phyloP scores from a whole-genome alignment of 345 rosid species.

The Arabidopsis thaliana region DNA sequence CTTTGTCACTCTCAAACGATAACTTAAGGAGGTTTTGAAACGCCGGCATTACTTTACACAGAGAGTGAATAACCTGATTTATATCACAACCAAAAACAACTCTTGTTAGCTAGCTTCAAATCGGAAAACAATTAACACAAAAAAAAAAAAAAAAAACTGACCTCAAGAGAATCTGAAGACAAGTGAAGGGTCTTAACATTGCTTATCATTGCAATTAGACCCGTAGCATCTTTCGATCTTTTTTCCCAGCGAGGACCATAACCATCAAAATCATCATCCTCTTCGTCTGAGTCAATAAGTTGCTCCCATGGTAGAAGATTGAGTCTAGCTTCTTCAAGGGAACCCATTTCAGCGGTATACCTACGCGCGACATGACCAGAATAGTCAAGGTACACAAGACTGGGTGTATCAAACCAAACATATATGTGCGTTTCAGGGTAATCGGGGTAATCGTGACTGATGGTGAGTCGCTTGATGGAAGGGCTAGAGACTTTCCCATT shows the following conservation, averaged over 20 bases:
- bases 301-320: slow-evolving; percentile 2
- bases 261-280: not conserved
- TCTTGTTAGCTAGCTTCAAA: not conserved
- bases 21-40: slow-evolving; percentile 26
- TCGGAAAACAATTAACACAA: not conserved
- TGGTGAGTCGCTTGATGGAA: slow-evolving; percentile 13
- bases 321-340: slow-evolving; percentile 28
- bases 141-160: not conserved
- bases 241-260: too few relatives aligned
- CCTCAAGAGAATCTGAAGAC: slow-evolving; percentile 36
- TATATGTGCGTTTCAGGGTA: not conserved
- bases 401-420: not conserved
- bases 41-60: slow-evolving; percentile 4
- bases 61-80: slow-evolving; percentile 17
- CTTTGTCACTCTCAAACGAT: slow-evolving; percentile 36
- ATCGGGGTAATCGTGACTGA: not conserved
- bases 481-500: not conserved
- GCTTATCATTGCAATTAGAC: slow-evolving; percentile 26
- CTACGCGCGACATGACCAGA: not conserved
- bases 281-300: not conserved
- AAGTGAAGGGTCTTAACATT: slow-evolving; percentile 27
- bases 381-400: slow-evolving; percentile 26
- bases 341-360: not conserved
- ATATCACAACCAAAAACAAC: not conserved
- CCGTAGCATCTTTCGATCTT: not conserved